Base-by-base conservation (phyloP, 2,329 filamentous ascomycete species). In the Fusarium algeriense region DNA sequence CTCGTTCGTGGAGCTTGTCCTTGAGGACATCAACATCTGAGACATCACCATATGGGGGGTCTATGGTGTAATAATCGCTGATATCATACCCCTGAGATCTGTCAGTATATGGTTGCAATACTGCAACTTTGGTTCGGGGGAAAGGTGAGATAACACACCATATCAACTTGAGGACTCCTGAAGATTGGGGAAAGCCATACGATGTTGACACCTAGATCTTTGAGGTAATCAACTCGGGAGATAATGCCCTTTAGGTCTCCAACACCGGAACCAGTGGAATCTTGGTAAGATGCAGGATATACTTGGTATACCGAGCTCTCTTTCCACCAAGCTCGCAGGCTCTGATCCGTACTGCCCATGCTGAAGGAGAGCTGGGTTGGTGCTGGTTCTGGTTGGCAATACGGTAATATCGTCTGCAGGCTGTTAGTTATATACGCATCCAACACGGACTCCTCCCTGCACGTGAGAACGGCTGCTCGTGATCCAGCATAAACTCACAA, bases 1-100 rank as follows among this genome's bases (percentile, higher is more conserved):
- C 87, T 5, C 89, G 83, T 35, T 85, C 78, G 65, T 93, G 90
- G 30, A 89, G 86, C 28, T 85, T 86, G 50, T 88, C 79, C 57
- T 91, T 90, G 58, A 94, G 80, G 3, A 81, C 78, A 53, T 93
- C 90, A 26, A 93, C 88, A 76, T 94, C 91, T 54, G 83, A 82
- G 41, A 94, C 81, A 20, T 89, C 89, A 19, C 92, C 92, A 69
- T 93, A 94, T 19, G 85, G 85, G 4, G 87, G 83, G 69, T 93
- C 86, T 55, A 94, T 90, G 37, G 81, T 84, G 71, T 88, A 85
- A 73, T 94, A 94, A 78, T 94, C 87, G 15, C 87, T 87, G 56
- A 93, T 87, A 75, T 93, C 92, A 77, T 93, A 93, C 43, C 91
- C 83, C 91, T 83, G 57, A 20, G 8, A 19, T n/a, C 52, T 15